Conservation (phyloP, 495 filamentous ascomycete species). For the Opeltia flavorubescens region DNA sequence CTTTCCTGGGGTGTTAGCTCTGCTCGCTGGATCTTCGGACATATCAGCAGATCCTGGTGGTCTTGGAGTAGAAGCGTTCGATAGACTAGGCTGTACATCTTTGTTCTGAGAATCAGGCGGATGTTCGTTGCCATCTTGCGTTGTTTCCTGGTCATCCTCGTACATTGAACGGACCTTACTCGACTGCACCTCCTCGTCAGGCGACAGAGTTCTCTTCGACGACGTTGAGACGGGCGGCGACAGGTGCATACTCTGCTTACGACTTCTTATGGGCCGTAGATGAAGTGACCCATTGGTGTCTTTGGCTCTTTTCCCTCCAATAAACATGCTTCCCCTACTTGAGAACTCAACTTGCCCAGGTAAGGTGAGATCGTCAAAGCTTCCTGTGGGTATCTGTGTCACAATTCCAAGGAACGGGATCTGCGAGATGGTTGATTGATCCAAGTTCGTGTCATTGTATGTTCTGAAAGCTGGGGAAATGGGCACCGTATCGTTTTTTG, state of each 20-base stretch:
- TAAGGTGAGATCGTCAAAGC: conserved; percentile 35
- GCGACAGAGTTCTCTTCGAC: conserved; percentile 41
- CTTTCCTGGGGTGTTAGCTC: background rate
- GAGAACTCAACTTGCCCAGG: conserved; percentile 42
- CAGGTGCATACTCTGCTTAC: conserved; percentile 11
- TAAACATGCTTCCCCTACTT: conserved; percentile 35
- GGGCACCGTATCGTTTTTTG: conserved; percentile 25
- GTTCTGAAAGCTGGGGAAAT: conserved; percentile 10
- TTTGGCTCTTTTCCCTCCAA: conserved; percentile 29
- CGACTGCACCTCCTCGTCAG: conserved; percentile 74
- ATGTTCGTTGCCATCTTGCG: conserved; percentile 60
- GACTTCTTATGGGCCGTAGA: conserved; percentile 12
- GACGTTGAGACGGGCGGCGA: conserved; percentile 15
- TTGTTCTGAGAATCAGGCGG: conserved; percentile 39
- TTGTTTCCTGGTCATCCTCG: conserved; percentile 49
- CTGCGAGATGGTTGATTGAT: conserved; percentile 11
- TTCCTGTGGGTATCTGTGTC: conserved; percentile 40
- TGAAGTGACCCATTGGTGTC: conserved; percentile 14
- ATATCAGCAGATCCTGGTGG: background rate
- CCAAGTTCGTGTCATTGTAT: conserved; percentile 9
- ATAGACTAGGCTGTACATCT: background rate
- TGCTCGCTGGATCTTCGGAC: conserved; percentile 1
- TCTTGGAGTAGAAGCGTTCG: conserved; percentile 10
- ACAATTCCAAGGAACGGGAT: conserved; percentile 37
- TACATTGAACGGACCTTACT: conserved; percentile 88